Evolutionary conservation across 768 basidiomycete genomes (phyloP).

Genomic region (Xerocomellus chrysenteron): DNA sequence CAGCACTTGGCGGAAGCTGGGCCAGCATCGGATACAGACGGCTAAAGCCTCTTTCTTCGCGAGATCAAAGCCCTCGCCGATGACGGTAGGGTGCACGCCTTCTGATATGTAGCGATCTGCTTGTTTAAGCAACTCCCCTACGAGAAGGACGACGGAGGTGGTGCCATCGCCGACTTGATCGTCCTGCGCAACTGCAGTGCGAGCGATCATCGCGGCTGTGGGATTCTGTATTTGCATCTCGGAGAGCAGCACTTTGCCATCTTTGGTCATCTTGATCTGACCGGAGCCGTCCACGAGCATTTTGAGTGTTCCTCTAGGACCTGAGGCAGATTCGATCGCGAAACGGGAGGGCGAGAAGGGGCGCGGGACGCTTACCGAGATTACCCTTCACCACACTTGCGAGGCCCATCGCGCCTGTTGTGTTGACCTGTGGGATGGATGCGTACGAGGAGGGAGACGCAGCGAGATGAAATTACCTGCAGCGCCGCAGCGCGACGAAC

Average conservation of each 20-base stretch:
- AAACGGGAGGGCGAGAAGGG: conserved; percentile 10
- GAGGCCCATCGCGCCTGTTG: conserved; percentile 93
- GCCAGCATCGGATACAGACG: conserved; percentile 47
- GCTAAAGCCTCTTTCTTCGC: conserved; percentile 93
- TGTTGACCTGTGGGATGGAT: conserved; percentile 66
- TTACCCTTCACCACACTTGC: conserved; percentile 97
- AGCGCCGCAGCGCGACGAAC: conserved; percentile 86
- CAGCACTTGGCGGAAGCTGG: conserved; percentile 15
- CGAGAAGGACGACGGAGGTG: conserved; percentile 93
- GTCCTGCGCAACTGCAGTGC: conserved; percentile 97
- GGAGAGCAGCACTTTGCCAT: conserved; percentile 95
- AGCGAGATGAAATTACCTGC: conserved; percentile 55
- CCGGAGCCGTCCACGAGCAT: conserved; percentile 99
- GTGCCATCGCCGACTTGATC: conserved; percentile 99
- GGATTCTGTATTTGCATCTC: conserved; percentile 99
- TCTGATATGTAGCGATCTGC: conserved; percentile 97
- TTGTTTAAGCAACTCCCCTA: conserved; percentile 95
- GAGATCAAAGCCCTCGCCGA: conserved; percentile 93
- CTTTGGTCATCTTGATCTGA: conserved; percentile 99
- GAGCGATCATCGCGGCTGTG: conserved; percentile 98
- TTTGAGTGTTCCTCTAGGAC: conserved; percentile 96
- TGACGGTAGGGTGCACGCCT: conserved; percentile 96
- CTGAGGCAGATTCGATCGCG: conserved; percentile 43
- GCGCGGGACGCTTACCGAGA: conserved; percentile 61
- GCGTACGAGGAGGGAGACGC: conserved; percentile 19